Conservation (phyloP, 2,329 filamentous ascomycete species). For the Pseudogymnoascus sp. region DNA sequence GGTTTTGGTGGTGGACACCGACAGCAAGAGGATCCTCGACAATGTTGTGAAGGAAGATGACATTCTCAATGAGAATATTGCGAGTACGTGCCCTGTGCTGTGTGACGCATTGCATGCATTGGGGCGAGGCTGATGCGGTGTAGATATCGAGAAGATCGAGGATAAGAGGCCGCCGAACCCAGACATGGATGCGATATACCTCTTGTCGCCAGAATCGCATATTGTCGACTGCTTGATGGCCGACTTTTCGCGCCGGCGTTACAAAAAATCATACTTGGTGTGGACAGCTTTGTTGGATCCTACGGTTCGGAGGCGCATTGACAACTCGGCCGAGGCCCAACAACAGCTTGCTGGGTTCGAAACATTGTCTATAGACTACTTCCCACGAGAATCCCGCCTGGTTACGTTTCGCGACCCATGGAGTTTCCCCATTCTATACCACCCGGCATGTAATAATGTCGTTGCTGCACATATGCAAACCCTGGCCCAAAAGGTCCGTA, state of each 20-base stretch:
- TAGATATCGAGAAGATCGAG: conserved; percentile 94
- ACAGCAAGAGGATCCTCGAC: conserved; percentile 77
- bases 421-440: conserved; percentile 90
- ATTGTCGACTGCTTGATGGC: conserved; percentile 91
- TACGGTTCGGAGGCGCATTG: conserved; percentile 65
- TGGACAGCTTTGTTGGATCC: conserved; percentile 76
- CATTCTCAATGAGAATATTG: conserved; percentile 93
- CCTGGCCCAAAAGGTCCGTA: conserved; percentile 74
- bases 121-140: conserved; percentile 14
- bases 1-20: conserved; percentile 82
- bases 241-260: conserved; percentile 80
- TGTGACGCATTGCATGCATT: conserved; percentile 17
- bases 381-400: conserved; percentile 82
- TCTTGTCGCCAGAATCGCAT: conserved; percentile 78
- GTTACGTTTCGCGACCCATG: conserved; percentile 90
- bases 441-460: conserved; percentile 80
- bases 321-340: conserved; percentile 61
- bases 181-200: conserved; percentile 91
- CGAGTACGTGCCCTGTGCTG: conserved; percentile 52
- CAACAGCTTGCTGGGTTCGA: conserved; percentile 75
- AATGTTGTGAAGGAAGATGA: conserved; percentile 93
- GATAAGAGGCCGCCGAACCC: conserved; percentile 74
- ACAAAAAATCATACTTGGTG: conserved; percentile 71
- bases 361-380: conserved; percentile 82
- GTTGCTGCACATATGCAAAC: conserved; percentile 77